Percentiles rank a stretch among this genome's conserved stretches.
These are phyloP conservation scores for Spinacia oleracea DNA, from an alignment of 179 eudicot genomes.

Conservation along the genomic window DNA sequence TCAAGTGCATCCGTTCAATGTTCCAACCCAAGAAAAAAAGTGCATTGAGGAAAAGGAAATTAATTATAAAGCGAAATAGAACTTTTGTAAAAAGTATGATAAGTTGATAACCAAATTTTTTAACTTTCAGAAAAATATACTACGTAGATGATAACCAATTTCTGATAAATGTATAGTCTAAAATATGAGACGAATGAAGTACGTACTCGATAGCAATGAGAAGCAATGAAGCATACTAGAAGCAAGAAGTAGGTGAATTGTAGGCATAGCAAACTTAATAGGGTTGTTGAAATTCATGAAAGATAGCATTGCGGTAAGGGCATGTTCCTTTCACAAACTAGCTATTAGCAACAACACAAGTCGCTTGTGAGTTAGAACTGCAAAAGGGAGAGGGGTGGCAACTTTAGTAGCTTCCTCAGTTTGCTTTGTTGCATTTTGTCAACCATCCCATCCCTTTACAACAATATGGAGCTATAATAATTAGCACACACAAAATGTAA, in stretches of 20 bases:
- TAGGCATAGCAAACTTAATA: conserved; percentile 16
- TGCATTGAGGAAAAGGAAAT: not conserved
- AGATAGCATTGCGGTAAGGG: conserved; percentile 12
- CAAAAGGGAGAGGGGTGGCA: not conserved
- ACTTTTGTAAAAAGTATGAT: not conserved
- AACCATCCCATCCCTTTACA: conserved; percentile 6
- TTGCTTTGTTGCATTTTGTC: conserved; percentile 4
- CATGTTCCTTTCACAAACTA: conserved; percentile 17
- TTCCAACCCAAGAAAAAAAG: too few species aligned
- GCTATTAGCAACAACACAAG: conserved; percentile 10
- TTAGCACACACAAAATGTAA: too few species aligned
- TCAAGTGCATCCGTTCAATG: not conserved
- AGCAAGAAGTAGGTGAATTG: not conserved
- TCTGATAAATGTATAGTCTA: not conserved
- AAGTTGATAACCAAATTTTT: not conserved
- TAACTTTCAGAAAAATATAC: too few species aligned
- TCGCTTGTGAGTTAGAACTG: conserved; percentile 23
- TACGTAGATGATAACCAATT: not conserved
- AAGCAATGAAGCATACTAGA: conserved; percentile 4
- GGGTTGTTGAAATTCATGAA: conserved; percentile 23
- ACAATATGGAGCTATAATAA: not conserved
- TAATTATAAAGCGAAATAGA: too few species aligned
- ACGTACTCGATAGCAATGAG: not conserved
- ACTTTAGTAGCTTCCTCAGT: conserved; percentile 8
- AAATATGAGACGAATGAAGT: not conserved